Conservation (phyloP, 202 grass and related monocot species). For the Setaria italica region DNA sequence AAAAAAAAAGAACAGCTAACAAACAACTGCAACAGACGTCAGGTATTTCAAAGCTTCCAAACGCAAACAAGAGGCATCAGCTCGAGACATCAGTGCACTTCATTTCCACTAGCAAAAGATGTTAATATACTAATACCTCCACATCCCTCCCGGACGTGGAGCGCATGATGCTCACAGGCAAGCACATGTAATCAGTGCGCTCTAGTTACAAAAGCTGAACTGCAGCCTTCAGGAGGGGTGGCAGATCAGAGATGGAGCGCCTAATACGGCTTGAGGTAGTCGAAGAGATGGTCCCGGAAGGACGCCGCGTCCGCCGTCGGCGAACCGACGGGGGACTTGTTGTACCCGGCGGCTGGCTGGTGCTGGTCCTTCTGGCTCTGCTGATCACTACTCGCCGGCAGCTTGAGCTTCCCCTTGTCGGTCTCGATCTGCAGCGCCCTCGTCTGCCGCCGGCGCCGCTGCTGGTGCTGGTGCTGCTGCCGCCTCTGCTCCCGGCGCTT, state of each 20-base stretch:
- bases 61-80: background rate
- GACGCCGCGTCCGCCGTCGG: constrained; percentile 35
- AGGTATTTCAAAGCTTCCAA: background rate
- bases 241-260: too few relatives aligned
- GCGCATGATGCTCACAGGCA: background rate
- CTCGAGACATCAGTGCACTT: background rate
- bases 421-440: constrained; percentile 13
- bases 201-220: background rate
- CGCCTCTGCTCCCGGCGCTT: constrained; percentile 63
- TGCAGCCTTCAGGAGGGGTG: background rate
- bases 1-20: background rate
- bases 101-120: background rate
- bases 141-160: background rate
- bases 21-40: background rate
- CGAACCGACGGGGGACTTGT: constrained; percentile 12
- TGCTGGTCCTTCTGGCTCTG: constrained; percentile 21
- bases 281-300: constrained; percentile 52
- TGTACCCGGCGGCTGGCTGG: background rate
- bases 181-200: background rate
- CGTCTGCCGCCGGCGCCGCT: constrained; percentile 13
- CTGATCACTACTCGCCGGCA: background rate
- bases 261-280: constrained; percentile 57
- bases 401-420: constrained; percentile 18
- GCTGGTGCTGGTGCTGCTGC: constrained; percentile 23
- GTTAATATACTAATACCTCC: background rate